phyloP scores from a whole-genome alignment of 345 rosid species.

The Eucalyptus shirleyi region DNA sequence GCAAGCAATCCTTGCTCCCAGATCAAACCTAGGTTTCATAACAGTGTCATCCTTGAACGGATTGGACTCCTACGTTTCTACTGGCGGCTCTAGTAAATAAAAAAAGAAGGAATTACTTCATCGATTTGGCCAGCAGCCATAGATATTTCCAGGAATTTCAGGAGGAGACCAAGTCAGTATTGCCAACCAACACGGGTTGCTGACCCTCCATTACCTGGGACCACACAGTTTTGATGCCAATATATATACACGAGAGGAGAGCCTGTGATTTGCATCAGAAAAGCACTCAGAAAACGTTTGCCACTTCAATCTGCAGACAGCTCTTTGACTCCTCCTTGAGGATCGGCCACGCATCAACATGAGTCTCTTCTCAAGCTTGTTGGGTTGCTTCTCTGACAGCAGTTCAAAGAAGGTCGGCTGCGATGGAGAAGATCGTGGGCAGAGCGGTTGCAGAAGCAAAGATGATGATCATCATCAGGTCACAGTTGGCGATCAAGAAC shows the following conservation, averaged over 20 bases:
- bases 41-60: neutral
- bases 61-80: neutral
- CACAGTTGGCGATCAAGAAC: neutral
- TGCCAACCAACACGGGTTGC: neutral
- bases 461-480: neutral
- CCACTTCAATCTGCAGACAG: neutral
- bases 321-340: neutral
- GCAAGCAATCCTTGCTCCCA: neutral
- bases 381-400: neutral
- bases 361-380: constrained; percentile 1
- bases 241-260: neutral
- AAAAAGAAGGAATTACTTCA: neutral
- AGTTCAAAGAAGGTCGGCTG: neutral
- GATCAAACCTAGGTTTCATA: neutral
- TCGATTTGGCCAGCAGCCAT: neutral
- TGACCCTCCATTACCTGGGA: neutral
- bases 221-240: neutral
- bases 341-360: neutral
- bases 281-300: neutral
- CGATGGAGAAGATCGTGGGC: neutral
- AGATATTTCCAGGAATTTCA: neutral
- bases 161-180: neutral
- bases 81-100: neutral
- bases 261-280: neutral
- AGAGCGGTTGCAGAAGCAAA: neutral